Evolutionary conservation across 306 rosid species (phyloP).

Genomic region (Ochetophila trinervis): DNA sequence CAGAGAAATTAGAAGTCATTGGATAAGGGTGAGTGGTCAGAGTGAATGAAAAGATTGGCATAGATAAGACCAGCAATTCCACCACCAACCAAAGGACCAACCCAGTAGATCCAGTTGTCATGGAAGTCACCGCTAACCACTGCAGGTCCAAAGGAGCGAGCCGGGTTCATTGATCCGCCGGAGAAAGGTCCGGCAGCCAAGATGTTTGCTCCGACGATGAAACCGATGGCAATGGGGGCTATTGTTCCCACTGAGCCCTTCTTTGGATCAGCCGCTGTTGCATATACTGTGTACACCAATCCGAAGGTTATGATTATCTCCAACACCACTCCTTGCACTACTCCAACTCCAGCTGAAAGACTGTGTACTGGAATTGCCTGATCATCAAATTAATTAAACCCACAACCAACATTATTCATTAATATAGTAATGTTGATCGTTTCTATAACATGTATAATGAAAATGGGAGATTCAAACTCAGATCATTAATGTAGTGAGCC

Average conservation of each 20-base stretch:
- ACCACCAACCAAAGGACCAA: conserved; percentile 80
- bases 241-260: conserved; percentile 72
- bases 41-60: conserved; percentile 52
- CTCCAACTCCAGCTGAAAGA: conserved; percentile 66
- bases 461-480: no score
- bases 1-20: conserved; percentile 25
- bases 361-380: conserved; percentile 73
- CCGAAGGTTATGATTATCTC: conserved; percentile 79
- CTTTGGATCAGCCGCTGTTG: conserved; percentile 95
- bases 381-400: background rate
- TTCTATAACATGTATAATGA: no score
- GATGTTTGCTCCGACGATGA: conserved; percentile 91
- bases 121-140: conserved; percentile 79
- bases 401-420: no score
- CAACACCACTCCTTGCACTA: conserved; percentile 56
- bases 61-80: conserved; percentile 89
- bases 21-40: conserved; percentile 57
- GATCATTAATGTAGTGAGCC: no score
- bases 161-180: conserved; percentile 96
- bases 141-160: conserved; percentile 86
- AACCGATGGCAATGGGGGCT: conserved; percentile 89
- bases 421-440: no score
- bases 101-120: conserved; percentile 86
- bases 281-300: conserved; percentile 85
- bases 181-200: conserved; percentile 90